Base-by-base conservation (phyloP, 805 yeast species). In the Ogataea thermomethanolica region DNA sequence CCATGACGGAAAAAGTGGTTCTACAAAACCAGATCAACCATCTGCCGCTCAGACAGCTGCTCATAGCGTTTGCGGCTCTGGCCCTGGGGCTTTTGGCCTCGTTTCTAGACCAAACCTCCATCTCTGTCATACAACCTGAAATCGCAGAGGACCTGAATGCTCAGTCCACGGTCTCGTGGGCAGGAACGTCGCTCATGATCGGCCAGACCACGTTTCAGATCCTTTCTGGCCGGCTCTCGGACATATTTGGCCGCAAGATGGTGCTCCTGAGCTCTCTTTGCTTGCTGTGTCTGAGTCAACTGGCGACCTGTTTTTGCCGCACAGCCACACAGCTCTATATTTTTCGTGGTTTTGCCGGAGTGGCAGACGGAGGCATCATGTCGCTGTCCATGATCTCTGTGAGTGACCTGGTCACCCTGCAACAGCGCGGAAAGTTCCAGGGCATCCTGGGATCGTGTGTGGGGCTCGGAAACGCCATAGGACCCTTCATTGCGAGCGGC, bases 401-500 rank as follows among this genome's bases (percentile, higher is more conserved):
- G 33, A 70, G 79, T 42, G 83, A 78, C 51, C 56, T 77, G 13
- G 78, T 76, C 10, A 68, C 80, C 0, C 57, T 78, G 22, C 62
- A 68, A 43, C 71, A 76, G 41, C 61, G 83, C 46, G 82, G 81
- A 0, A 71, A 71, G 47, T 78, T 67, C 53, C 81, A 76, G 56
- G 82, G 82, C 3, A 71, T 74, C 8, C 54, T 76, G 24, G 81
- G 81, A 3, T 52, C 73, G 0, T 64, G 67, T 39, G 70, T 74
- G 15, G 81, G 79, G 0, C 24, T 72, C 3, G 81, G 81, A 4
- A 73, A 72, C 48, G 70, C 73, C 2, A 51, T 71, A 11, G 84
- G 83, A 1, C 84, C 84, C 0, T 69, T 79, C 32, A 46, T 76
- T 7, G 74, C 79, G 59, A 73, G 79, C 26, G 76, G 69, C 0